Percentiles rank a stretch among this genome's conserved stretches.
Evolutionary conservation across 2,329 filamentous ascomycete species (phyloP).

Genomic region (Colletotrichum tamarilloi): DNA sequence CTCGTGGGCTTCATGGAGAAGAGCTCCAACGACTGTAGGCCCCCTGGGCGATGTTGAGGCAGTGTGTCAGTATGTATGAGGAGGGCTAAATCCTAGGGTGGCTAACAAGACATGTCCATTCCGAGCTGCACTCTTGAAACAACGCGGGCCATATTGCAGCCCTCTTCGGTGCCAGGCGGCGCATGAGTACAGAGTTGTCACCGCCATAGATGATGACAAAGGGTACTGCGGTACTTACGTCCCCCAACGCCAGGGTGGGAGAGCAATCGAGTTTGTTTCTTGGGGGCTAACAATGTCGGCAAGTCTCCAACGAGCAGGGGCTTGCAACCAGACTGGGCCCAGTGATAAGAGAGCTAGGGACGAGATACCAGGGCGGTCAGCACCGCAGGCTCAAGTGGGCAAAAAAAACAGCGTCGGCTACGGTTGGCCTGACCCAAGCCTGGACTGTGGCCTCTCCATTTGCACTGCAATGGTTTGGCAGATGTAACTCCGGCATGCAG

Average conservation of each 20-base stretch:
- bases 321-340: conserved; percentile 8
- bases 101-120: conserved; percentile 2
- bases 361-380: neutral
- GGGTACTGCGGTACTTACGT: neutral
- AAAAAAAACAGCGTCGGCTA: neutral
- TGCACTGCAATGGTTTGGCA: neutral
- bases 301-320: conserved; percentile 13
- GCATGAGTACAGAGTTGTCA: neutral
- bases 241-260: neutral
- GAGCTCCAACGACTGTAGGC: neutral
- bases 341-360: conserved; percentile 2
- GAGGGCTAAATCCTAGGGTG: neutral
- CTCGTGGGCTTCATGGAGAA: conserved; percentile 1
- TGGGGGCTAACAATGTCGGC: neutral
- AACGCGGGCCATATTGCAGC: conserved; percentile 2
- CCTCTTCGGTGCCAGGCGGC: neutral
- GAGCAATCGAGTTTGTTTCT: neutral
- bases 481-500: conserved; percentile 22
- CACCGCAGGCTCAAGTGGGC: neutral
- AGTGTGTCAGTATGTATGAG: neutral
- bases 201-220: conserved; percentile 3
- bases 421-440: neutral
- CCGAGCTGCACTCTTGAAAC: conserved; percentile 27
- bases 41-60: neutral
- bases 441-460: neutral